Evolutionary conservation across 2,329 filamentous ascomycete genomes (phyloP), one percentile per base, ranked within the genome.

Genomic region (Calonectria crousiana): DNA sequence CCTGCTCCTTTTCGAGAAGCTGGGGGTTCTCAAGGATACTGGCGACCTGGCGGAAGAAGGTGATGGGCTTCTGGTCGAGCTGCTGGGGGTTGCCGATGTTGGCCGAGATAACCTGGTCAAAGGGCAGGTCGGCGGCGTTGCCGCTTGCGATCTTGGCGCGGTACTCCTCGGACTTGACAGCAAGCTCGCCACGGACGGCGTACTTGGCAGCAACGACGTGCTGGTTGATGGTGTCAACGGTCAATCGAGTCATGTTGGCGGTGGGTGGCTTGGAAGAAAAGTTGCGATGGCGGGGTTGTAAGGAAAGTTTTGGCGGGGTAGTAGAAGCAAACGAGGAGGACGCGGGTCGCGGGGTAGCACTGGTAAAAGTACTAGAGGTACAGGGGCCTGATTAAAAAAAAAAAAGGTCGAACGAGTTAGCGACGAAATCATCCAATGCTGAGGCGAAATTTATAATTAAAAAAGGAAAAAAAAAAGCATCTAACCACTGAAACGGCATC

Each of bases 11-110:
- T 82, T 98, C 90, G 74, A 99, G 89, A 41, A 99, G 89, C 72
- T 89, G 84, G 0, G 97, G 97, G 88, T 98, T 96, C 89, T 99
- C 97, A 73, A 98, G 87, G 76, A 99, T 86, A 86, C 95, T 98
- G 82, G 97, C 91, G 34, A 99, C 97, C 88, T 99, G 96, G 80
- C 97, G 93, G 92, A 99, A 98, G 90, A 98, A 99, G 79, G 97
- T 99, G 82, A 99, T 96, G 82, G 97, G 97, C 90, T 98, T 97
- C 90, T 99, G 97, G 87, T 98, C 97, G 76, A 99, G 92, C 87
- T 99, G 97, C 87, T 99, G 97, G 5, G 97, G 97, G 89, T 99
- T 99, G 83, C 97, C 97, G 83, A 99, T 99, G 88, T 99, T 99
- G 86, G 97, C 97, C 76, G 95, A 96, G 87, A 99, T 96, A 85